These are phyloP conservation scores for Cladosporium sp. DNA, from an alignment of 2,329 filamentous ascomycete species.

Conservation along the genomic window DNA sequence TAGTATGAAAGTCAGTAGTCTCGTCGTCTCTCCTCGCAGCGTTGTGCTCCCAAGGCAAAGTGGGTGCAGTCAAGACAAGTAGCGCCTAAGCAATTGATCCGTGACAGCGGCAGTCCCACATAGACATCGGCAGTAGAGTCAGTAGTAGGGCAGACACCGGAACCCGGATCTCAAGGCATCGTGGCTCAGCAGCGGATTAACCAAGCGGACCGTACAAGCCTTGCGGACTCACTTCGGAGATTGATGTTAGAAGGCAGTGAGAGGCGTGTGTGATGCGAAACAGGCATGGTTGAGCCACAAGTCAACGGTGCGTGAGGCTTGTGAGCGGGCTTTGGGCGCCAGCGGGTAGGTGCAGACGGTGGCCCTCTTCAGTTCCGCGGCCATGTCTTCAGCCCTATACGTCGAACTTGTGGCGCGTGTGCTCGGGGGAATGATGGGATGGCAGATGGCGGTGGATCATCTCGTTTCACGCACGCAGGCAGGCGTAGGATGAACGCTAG, in stretches of 20 bases:
- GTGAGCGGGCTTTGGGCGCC: background rate
- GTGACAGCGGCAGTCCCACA: conserved; percentile 6
- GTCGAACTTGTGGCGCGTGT: conserved; percentile 1
- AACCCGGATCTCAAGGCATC: background rate
- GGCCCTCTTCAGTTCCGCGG: background rate
- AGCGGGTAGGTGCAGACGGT: background rate
- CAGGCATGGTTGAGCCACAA: background rate
- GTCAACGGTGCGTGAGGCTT: conserved; percentile 3
- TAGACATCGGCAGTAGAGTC: background rate
- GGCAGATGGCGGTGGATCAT: background rate
- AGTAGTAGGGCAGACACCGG: background rate
- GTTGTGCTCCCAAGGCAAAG: background rate
- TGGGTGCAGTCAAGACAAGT: background rate
- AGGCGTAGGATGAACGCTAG: background rate
- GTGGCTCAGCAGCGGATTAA: conserved; percentile 1
- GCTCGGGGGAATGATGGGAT: background rate
- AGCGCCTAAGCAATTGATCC: background rate
- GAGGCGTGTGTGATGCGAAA: background rate
- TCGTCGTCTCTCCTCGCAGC: background rate
- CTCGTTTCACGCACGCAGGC: background rate
- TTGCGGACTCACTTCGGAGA: conserved; percentile 3
- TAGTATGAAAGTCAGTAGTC: background rate
- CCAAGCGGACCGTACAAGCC: conserved; percentile 2
- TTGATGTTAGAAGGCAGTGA: background rate
- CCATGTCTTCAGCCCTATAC: conserved; percentile 8